Conservation (phyloP, 1,284 basidiomycete genomes). For the Heterobasidion annosum region DNA sequence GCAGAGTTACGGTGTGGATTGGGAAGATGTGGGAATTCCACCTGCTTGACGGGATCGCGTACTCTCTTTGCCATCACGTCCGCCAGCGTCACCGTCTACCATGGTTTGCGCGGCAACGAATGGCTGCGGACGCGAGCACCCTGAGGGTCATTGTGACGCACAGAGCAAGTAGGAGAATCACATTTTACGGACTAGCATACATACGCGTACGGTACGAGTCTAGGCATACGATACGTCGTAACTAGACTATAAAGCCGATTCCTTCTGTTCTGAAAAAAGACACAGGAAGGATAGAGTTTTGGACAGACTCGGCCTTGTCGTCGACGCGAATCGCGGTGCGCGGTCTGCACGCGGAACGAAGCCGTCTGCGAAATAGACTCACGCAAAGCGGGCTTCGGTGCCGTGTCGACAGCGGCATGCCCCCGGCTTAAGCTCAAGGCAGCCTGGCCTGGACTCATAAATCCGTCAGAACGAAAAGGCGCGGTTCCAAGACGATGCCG, state of each 20-base stretch:
- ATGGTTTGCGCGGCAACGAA: not conserved
- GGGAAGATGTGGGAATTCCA: not conserved
- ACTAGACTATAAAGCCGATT: too few relatives aligned
- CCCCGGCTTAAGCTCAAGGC: not conserved
- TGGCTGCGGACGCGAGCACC: not conserved
- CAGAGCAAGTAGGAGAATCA: not conserved
- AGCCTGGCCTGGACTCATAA: not conserved
- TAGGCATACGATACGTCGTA: too few relatives aligned
- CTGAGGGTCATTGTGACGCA: too few relatives aligned
- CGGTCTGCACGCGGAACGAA: not conserved
- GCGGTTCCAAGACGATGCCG: not conserved
- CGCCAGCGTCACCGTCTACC: not conserved
- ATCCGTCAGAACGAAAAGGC: not conserved
- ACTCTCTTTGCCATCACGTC: not conserved
- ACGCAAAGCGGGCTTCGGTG: not conserved
- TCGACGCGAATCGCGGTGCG: not conserved
- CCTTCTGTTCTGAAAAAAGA: not conserved
- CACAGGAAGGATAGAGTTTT: not conserved
- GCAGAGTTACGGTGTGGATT: not conserved
- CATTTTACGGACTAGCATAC: not conserved
- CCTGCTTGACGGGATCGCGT: not conserved
- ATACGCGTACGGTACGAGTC: not conserved
- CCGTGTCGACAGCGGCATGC: not conserved
- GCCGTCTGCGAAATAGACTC: not conserved
- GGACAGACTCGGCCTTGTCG: not conserved